Evolutionary conservation across 1,284 basidiomycete genomes (phyloP), one percentile per base, ranked within the genome.

Genomic region (Austroboletus niveus): DNA sequence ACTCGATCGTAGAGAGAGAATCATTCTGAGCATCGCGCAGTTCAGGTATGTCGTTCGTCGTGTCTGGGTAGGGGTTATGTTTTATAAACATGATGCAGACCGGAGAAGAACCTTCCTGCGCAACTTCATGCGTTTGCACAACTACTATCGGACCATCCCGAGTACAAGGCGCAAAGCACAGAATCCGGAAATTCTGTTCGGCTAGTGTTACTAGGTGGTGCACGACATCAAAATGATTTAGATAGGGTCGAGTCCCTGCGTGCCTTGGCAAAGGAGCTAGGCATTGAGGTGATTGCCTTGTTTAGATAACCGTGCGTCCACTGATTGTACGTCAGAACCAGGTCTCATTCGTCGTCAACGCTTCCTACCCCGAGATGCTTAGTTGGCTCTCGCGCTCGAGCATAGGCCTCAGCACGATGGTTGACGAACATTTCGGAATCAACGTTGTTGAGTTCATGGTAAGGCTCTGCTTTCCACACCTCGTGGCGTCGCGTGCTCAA

Each of bases 371-470:
- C 0, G 77, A 78, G 9, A 80, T 98, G 55, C 77, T 95, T 1
- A 57, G 70, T 2, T 84, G 84, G 73, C 77, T 99, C 1, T 80
- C 84, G 1, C 71, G 72, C 14, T 86, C 94, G 0, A 90, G 86
- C 53, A 79, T 98, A 5, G 96, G 97, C 0, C 68, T 98, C 24
- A 96, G 92, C 64, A 98, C 96, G 5, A 99, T 99, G 96, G 83
- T 95, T 1, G 95, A 99, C 65, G 97, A 99, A 70, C 96, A 99
- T 68, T 99, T 99, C 61, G 97, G 97, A 2, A 99, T 99, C 68
- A 97, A 95, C 61, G 81, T 99, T 17, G 96, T 99, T 8, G 96
- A 99, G 69, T 96, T 92, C 62, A 96, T 98, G 95, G 94, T 90
- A 48, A 52, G 82, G 38, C 40, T 48, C 43, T 24, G 5, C 35